Evolutionary conservation across 768 basidiomycete species (phyloP).

Genomic region (Galerina sulciceps): DNA sequence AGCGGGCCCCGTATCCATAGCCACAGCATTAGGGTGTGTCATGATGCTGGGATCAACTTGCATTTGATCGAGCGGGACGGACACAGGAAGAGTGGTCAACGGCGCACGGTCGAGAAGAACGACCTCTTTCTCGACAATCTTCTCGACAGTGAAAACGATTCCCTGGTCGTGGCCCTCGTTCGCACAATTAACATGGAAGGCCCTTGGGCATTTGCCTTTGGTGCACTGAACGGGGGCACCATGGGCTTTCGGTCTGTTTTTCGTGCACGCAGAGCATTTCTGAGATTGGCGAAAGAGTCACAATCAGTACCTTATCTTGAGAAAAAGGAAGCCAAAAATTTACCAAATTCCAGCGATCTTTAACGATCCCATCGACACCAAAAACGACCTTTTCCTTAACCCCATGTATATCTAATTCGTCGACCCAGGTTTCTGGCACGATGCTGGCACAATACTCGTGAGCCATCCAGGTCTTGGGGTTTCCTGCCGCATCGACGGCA

Average conservation of each 20-base stretch:
- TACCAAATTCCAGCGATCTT: slow-evolving; percentile 93
- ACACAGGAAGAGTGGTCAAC: slow-evolving; percentile 7
- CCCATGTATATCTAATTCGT: slow-evolving; percentile 52
- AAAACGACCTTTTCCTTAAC: slow-evolving; percentile 63
- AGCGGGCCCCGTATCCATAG: slow-evolving; percentile 8
- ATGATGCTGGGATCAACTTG: slow-evolving; percentile 32
- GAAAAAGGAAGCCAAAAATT: not conserved
- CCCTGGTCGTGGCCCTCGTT: slow-evolving; percentile 53
- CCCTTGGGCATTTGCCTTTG: slow-evolving; percentile 91
- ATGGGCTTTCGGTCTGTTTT: slow-evolving; percentile 64
- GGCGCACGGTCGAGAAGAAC: slow-evolving; percentile 54
- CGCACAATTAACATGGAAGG: slow-evolving; percentile 94
- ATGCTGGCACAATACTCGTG: slow-evolving; percentile 82
- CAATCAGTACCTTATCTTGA: not conserved
- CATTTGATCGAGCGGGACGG: slow-evolving; percentile 26
- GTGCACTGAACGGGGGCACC: slow-evolving; percentile 92
- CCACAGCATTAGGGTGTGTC: not conserved
- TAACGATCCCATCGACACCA: slow-evolving; percentile 88
- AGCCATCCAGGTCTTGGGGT: slow-evolving; percentile 66
- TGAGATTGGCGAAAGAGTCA: slow-evolving; percentile 31
- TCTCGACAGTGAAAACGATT: slow-evolving; percentile 63
- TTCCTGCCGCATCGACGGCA: slow-evolving; percentile 48
- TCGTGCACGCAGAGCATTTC: slow-evolving; percentile 93
- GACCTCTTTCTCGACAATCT: slow-evolving; percentile 83
- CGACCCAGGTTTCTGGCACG: slow-evolving; percentile 93